Evolutionary conservation across 495 filamentous ascomycete species (phyloP).

Genomic region (Neurospora sp.): DNA sequence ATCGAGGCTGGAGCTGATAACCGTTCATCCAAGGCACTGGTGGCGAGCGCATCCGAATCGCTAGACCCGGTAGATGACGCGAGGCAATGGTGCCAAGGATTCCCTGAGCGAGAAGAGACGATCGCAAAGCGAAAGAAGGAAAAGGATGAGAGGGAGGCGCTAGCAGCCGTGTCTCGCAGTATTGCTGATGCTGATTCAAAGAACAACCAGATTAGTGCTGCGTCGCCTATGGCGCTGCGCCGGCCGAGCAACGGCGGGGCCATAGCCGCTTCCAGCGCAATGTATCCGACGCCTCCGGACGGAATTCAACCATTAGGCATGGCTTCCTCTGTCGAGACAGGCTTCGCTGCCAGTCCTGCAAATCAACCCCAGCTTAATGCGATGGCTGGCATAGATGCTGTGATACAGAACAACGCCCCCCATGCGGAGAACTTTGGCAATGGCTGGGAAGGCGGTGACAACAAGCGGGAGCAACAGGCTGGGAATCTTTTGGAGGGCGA

Average conservation of each 20-base stretch:
- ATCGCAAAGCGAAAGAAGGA: constrained; percentile 42
- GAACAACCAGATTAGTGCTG: constrained; percentile 22
- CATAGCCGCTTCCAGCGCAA: constrained; percentile 46
- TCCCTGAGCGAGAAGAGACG: constrained; percentile 37
- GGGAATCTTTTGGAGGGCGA: constrained; percentile 39
- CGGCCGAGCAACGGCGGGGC: constrained; percentile 42
- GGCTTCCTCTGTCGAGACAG: constrained; percentile 25
- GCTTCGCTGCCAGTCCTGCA: constrained; percentile 41
- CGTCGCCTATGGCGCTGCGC: constrained; percentile 35
- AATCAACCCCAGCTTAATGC: constrained; percentile 19
- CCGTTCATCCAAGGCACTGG: constrained; percentile 7
- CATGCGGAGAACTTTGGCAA: constrained; percentile 18
- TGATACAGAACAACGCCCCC: constrained; percentile 7
- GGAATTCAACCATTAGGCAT: constrained; percentile 42
- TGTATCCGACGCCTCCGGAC: constrained; percentile 87
- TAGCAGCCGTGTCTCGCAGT: constrained; percentile 34
- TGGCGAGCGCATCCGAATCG: constrained; percentile 10
- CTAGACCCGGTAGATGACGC: constrained; percentile 57
- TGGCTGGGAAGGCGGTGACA: constrained; percentile 26
- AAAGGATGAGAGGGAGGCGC: constrained; percentile 21
- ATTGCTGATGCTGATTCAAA: constrained; percentile 27
- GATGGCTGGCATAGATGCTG: constrained; percentile 18
- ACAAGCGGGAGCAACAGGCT: constrained; percentile 29
- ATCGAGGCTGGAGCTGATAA: constrained; percentile 11
- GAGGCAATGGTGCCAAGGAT: constrained; percentile 53